Base-by-base conservation (phyloP, 306 rosid species). In the Acacia melanoxylon region DNA sequence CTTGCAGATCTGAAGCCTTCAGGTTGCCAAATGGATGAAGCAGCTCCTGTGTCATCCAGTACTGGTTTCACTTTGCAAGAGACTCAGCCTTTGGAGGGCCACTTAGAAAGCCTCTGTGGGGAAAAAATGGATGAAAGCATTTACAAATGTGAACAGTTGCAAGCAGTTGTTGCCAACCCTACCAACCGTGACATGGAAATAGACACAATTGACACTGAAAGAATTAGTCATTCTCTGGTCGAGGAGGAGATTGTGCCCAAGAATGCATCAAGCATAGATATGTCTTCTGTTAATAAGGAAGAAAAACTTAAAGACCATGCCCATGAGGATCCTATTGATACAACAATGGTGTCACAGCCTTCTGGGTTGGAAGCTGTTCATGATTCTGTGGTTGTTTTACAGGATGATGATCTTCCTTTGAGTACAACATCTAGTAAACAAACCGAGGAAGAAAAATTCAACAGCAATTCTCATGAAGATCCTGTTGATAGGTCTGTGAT, bases 31-130 rank as follows among this genome's bases (percentile, higher is more conserved):
- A 17, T 51, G 58, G 58, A 51, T 51, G 54, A 40, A 20, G 41
- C 3, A 14, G 69, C 54, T 75, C 9, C 16, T 14, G 41, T 8
- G 3, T 22, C 68, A 1, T 20, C 37, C 2, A 4, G 54, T n/a
- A 22, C 40, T 37, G 8, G 40, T 56, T 37, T 33, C 54, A 75
- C 22, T 51, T 80, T 81, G 75, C 58, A 5, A 2, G 77, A 56
- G 56, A 74, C 83, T 72, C 75, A 75, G 35, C 20, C 78, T 72
- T 65, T 83, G 10, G 75, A 72, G 75, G 82, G 81, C 75, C 46
- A 49, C 52, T 31, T 77, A 22, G 82, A 83, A 37, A 5, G 76
- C 68, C 67, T 49, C 12, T 37, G 19, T 29, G 78, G 74, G 81
- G 87, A 63, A 72, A 52, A 20, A 74, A 63, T 17, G 71, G 80